Conservation (phyloP, 1,284 basidiomycete genomes). For the Agaricales sp. region DNA sequence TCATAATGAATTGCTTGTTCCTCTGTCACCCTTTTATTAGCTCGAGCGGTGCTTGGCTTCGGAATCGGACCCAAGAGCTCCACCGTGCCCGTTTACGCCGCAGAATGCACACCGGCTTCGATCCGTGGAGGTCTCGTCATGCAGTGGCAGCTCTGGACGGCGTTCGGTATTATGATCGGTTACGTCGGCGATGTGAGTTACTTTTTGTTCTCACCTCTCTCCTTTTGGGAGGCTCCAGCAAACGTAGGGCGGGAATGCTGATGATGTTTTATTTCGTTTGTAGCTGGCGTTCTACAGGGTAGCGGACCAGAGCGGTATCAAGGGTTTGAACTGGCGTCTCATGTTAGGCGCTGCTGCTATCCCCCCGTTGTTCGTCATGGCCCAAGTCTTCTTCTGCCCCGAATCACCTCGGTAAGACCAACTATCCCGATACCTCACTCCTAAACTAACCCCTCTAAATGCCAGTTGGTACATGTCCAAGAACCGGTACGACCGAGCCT, state of each 20-base stretch:
- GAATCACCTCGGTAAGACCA: conserved; percentile 63
- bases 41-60: conserved; percentile 48
- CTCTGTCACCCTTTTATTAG: conserved; percentile 19
- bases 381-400: conserved; percentile 44
- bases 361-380: conserved; percentile 36
- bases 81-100: conserved; percentile 50
- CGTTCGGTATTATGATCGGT: conserved; percentile 48
- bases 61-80: conserved; percentile 61
- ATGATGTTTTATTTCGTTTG: not conserved
- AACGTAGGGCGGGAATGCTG: too few species aligned
- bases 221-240: not conserved
- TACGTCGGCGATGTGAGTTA: conserved; percentile 32
- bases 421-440: conserved; percentile 13
- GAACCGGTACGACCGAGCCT: conserved; percentile 42
- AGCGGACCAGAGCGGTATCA: conserved; percentile 31
- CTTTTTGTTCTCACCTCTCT: not conserved
- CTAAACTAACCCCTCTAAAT: not conserved
- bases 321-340: conserved; percentile 45
- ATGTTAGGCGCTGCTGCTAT: conserved; percentile 46
- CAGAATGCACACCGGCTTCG: conserved; percentile 49
- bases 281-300: not conserved
- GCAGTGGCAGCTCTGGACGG: conserved; percentile 54
- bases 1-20: conserved; percentile 16
- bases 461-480: not conserved
- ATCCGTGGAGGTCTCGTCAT: conserved; percentile 67